Percentiles rank a stretch among this genome's conserved stretches.
phyloP scores from a whole-genome alignment of 202 grass and related monocot genomes.

The Elaeis oleifera region DNA sequence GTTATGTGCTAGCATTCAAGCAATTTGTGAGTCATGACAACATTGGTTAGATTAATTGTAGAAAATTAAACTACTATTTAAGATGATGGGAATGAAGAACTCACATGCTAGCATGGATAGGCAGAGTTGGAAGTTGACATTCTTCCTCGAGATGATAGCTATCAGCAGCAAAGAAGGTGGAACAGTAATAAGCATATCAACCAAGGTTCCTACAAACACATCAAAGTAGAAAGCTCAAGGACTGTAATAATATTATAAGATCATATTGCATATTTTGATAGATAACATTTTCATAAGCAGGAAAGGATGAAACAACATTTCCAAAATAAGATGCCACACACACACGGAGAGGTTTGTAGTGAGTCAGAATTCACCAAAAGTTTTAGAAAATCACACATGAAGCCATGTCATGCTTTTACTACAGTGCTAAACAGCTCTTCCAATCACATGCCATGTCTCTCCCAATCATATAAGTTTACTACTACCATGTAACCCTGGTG shows the following conservation, averaged over 20 bases:
- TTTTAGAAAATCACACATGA: no score
- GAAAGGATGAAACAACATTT: not conserved
- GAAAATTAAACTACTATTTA: not conserved
- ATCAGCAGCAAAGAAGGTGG: slow-evolving; percentile 58
- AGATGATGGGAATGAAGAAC: slow-evolving; percentile 8
- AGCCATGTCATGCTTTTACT: no score
- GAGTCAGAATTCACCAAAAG: no score
- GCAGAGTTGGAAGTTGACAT: slow-evolving; percentile 79
- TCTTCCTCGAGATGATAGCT: slow-evolving; percentile 75
- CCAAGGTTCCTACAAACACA: slow-evolving; percentile 65
- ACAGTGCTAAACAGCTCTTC: no score
- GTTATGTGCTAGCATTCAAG: not conserved
- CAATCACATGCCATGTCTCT: no score
- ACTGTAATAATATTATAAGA: no score
- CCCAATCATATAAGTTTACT: no score
- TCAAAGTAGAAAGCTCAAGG: no score
- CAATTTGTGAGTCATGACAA: not conserved
- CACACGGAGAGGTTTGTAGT: no score
- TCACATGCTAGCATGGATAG: slow-evolving; percentile 75
- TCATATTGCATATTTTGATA: no score
- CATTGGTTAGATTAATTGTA: not conserved
- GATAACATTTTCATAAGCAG: no score
- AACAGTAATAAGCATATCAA: slow-evolving; percentile 55
- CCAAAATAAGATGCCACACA: not conserved
- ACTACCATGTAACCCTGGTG: no score